Evolutionary conservation across 177 flowering plant genomes (phyloP).

Genomic region (Vitis hybrid): DNA sequence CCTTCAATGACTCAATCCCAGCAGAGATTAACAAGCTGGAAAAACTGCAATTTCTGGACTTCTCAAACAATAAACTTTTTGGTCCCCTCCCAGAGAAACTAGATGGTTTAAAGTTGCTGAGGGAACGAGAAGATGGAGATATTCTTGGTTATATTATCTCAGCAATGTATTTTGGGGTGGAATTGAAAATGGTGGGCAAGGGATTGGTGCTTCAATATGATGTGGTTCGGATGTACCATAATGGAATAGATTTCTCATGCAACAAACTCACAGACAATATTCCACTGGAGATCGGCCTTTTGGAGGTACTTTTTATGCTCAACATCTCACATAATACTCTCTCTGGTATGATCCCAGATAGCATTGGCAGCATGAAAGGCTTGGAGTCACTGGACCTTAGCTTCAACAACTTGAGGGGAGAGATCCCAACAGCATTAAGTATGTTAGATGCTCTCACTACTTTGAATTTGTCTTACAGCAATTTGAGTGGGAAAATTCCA

Average conservation of each 20-base stretch:
- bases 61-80: conserved; percentile 15
- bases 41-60: conserved; percentile 17
- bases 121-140: background rate
- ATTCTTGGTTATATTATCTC: conserved; percentile 15
- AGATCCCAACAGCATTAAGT: conserved; percentile 1
- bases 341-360: conserved; percentile 17
- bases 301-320: conserved; percentile 20
- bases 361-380: conserved; percentile 18
- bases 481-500: conserved; percentile 26
- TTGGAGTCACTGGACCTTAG: conserved; percentile 25
- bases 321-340: conserved; percentile 22
- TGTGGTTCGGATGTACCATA: conserved; percentile 4
- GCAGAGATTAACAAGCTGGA: conserved; percentile 8
- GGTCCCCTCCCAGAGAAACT: conserved; percentile 13
- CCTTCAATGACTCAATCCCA: conserved; percentile 13
- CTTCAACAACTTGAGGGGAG: conserved; percentile 9
- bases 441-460: conserved; percentile 7
- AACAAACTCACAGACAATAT: conserved; percentile 18
- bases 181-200: conserved; percentile 16
- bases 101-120: conserved; percentile 10
- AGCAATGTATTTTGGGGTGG: conserved; percentile 4
- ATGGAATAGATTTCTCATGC: conserved; percentile 24
- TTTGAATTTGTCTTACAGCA: conserved; percentile 22
- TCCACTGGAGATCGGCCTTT: conserved; percentile 13
- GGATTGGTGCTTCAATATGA: background rate